Evolutionary conservation across 495 filamentous ascomycete genomes (phyloP).

Genomic region (Trichoderma orchidacearum): DNA sequence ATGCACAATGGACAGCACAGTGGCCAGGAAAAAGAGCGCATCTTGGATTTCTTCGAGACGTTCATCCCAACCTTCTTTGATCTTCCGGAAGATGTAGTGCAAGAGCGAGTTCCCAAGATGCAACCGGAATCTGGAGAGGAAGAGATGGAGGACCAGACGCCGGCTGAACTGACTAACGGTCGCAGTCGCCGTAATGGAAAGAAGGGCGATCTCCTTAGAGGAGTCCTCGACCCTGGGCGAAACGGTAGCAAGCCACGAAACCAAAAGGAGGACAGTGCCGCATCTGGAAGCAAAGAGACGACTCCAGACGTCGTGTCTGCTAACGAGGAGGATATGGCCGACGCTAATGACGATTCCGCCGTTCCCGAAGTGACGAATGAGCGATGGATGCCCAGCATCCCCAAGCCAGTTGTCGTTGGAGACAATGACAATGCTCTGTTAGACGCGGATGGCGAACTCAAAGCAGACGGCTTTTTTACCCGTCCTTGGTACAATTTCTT

Average conservation of each 20-base stretch:
- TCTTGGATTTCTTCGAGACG: slow-evolving; percentile 71
- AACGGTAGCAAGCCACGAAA: slow-evolving; percentile 43
- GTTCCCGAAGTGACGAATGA: slow-evolving; percentile 39
- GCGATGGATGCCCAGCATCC: slow-evolving; percentile 36
- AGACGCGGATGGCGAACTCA: slow-evolving; percentile 46
- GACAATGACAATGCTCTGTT: slow-evolving; percentile 15
- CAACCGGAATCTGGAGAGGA: slow-evolving; percentile 48
- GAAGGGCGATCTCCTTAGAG: slow-evolving; percentile 70
- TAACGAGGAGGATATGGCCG: slow-evolving; percentile 50
- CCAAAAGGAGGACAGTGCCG: slow-evolving; percentile 61
- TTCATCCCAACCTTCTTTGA: slow-evolving; percentile 87
- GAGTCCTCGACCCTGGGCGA: slow-evolving; percentile 66
- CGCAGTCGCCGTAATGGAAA: slow-evolving; percentile 57
- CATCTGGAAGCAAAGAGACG: slow-evolving; percentile 65
- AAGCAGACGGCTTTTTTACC: slow-evolving; percentile 66
- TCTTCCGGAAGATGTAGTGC: slow-evolving; percentile 60
- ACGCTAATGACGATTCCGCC: slow-evolving; percentile 30
- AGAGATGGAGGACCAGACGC: slow-evolving; percentile 52
- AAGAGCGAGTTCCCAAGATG: slow-evolving; percentile 61
- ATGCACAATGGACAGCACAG: slow-evolving; percentile 54
- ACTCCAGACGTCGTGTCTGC: slow-evolving; percentile 70
- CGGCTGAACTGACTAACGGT: slow-evolving; percentile 38
- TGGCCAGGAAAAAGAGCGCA: slow-evolving; percentile 56
- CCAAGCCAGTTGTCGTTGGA: slow-evolving; percentile 31
- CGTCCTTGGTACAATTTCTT: slow-evolving; percentile 75